Evolutionary conservation across 305 asterid species (phyloP), one percentile per base, ranked within the genome.

Genomic region (Solanum hybrid): DNA sequence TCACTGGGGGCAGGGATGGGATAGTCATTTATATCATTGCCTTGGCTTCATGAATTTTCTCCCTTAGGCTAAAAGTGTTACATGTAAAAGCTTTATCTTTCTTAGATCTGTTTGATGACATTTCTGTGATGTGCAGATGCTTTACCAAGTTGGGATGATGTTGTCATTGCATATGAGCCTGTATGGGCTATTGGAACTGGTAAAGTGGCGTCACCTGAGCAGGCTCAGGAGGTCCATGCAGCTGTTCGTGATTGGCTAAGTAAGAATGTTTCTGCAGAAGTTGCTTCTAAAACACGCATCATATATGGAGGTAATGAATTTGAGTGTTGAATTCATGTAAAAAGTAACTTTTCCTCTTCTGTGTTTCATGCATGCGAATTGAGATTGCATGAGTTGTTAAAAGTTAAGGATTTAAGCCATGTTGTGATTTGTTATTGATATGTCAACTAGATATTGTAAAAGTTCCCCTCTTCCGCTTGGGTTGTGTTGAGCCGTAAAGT

Each of bases 171-270:
- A 71, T 97, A 97, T 61, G 99, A 97, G 91, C 99, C 98, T 12
- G 99, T 96, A 42, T 97, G 99, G 98, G 99, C 99, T 57, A 97
- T 97, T 83, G 99, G 99, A 92, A 96, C 99, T 36, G 98, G 99
- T 91, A 96, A 97, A 94, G 99, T 97, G 92, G 99, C 98, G 86
- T 37, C 99, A 89, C 98, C 99, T 13, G 95, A 95, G 95, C 99
- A 97, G 94, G 98, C 99, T 88, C 99, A 97, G 93, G 99, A 97
- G 91, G 99, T 96, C 90, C 99, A 96, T 86, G 93, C 91, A 67
- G 99, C 99, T 87, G 94, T 96, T 90, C 98, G 98, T 71, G 96
- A 95, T 92, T 97, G 98, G 98, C 97, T 97, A 86, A 93, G 93
- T 79, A 95, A 96, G 94, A 95, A 96, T 91, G 98, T 95, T 69